Percentiles rank a stretch among this genome's conserved stretches.
These are phyloP conservation scores for Nephromyces sp. DNA, from an alignment of 169 alveolate species.

Conservation along the genomic window DNA sequence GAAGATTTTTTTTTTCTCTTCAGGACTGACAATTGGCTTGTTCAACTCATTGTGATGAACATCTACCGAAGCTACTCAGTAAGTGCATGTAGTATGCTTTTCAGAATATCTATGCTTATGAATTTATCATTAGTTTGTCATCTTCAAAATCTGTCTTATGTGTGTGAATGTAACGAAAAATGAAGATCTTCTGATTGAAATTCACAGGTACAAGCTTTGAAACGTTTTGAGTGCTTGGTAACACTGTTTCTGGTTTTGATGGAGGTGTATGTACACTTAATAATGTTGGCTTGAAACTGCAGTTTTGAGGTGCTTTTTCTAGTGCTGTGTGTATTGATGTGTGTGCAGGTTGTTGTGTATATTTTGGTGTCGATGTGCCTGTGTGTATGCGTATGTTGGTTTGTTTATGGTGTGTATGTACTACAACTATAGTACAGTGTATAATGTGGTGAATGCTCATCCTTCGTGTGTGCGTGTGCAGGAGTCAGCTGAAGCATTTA, in stretches of 20 bases:
- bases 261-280: no score
- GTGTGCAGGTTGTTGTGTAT: neutral
- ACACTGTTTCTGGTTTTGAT: no score
- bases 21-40: constrained; percentile 10
- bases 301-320: no score
- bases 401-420: neutral
- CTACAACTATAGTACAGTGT: neutral
- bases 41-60: constrained; percentile 17
- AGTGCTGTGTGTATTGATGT: neutral
- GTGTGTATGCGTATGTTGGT: neutral
- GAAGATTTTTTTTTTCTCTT: neutral
- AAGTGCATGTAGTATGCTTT: neutral
- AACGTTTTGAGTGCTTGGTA: no score
- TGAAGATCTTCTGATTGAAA: no score
- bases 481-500: constrained; percentile 22
- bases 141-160: no score
- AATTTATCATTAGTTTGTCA: no score
- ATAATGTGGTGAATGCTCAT: neutral
- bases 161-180: no score
- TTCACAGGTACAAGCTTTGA: no score
- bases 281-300: no score
- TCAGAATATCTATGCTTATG: no score
- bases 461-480: neutral
- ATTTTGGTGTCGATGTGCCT: neutral
- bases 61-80: constrained; percentile 7